These are phyloP conservation scores for Brassica hybrid DNA, from an alignment of 441 rosid genomes.

Conservation along the genomic window DNA sequence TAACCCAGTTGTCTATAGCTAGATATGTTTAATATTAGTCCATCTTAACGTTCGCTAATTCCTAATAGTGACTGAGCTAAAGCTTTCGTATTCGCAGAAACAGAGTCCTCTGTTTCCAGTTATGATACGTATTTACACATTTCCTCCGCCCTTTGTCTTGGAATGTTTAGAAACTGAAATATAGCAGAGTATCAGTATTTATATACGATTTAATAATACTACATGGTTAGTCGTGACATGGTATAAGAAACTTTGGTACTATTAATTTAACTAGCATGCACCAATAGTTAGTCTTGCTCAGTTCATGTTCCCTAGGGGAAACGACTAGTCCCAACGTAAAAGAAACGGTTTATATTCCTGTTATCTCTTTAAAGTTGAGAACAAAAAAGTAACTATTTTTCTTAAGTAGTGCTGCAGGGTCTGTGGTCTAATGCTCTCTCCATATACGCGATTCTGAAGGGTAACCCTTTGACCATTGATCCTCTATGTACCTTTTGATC, in stretches of 20 bases:
- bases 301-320: neutral
- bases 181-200: neutral
- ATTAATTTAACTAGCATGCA: neutral
- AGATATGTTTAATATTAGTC: neutral
- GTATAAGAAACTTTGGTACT: neutral
- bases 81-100: neutral
- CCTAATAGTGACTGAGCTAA: neutral
- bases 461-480: neutral
- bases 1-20: neutral
- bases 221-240: neutral
- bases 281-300: neutral
- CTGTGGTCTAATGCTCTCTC: neutral
- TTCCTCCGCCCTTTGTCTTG: no score
- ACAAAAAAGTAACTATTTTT: neutral
- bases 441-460: neutral
- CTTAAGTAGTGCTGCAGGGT: neutral
- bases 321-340: neutral
- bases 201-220: neutral
- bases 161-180: neutral
- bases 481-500: neutral
- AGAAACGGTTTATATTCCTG: neutral
- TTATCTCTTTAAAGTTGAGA: neutral
- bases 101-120: neutral
- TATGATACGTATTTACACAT: no score
- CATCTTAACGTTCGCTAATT: neutral